These are phyloP conservation scores for Clavariopsis aquatica DNA, from an alignment of 495 filamentous ascomycete species.

Conservation along the genomic window DNA sequence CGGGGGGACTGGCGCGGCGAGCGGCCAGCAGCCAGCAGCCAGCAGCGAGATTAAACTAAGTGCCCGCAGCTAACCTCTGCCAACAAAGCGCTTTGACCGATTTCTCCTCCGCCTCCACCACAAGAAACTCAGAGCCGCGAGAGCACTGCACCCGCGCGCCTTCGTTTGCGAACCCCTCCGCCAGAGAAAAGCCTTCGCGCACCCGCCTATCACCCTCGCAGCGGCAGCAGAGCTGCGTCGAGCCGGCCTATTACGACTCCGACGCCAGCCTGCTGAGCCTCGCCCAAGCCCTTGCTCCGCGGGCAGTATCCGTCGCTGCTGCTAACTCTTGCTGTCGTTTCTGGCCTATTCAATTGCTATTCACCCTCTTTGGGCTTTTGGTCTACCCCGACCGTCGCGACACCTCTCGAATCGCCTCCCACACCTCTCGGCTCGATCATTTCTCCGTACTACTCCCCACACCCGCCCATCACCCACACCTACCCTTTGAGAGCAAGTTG, in stretches of 20 bases:
- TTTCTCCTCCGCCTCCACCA: neutral
- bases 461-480: neutral
- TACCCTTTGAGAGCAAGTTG: neutral
- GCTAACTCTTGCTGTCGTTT: neutral
- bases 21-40: neutral
- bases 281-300: neutral
- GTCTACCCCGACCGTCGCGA: neutral
- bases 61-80: slow-evolving; percentile 12
- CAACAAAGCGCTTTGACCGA: slow-evolving; percentile 22
- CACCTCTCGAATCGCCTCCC: neutral
- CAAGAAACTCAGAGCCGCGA: neutral
- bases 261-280: slow-evolving; percentile 7
- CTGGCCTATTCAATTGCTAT: neutral
- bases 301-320: neutral
- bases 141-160: neutral
- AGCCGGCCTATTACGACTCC: slow-evolving; percentile 6
- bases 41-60: neutral
- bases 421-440: neutral
- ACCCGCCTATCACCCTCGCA: neutral
- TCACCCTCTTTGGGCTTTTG: neutral
- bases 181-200: neutral
- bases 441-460: neutral
- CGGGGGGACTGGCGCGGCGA: slow-evolving; percentile 2
- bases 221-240: neutral
- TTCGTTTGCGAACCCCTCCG: neutral